Percentiles rank a stretch among this genome's conserved stretches.
phyloP scores from a whole-genome alignment of 768 basidiomycete genomes.

The Amanita inopinata region DNA sequence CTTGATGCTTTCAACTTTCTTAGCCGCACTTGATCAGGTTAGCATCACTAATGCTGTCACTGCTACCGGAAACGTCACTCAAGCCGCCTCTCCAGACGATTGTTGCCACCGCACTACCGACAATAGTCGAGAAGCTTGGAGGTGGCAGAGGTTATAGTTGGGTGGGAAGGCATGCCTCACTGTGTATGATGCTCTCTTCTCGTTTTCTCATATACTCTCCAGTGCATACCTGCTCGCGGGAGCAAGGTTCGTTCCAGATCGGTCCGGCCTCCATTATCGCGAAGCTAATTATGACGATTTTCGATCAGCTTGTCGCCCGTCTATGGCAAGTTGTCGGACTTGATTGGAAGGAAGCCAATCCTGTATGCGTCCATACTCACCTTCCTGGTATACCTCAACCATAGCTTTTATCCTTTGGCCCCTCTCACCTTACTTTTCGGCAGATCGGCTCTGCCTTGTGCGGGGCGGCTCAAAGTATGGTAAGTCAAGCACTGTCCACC shows the following conservation, averaged over 20 bases:
- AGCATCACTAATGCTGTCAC: slow-evolving; percentile 4
- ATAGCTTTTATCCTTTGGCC: not conserved
- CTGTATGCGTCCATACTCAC: slow-evolving; percentile 54
- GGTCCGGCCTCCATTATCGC: not conserved
- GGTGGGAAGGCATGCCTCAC: slow-evolving; percentile 50
- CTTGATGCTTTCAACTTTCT: slow-evolving; percentile 34
- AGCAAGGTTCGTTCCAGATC: slow-evolving; percentile 26
- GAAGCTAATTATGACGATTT: slow-evolving; percentile 5
- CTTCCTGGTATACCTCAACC: slow-evolving; percentile 48
- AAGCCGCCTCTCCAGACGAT: slow-evolving; percentile 43
- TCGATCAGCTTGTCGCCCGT: slow-evolving; percentile 46
- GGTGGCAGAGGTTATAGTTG: slow-evolving; percentile 60
- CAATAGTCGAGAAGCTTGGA: slow-evolving; percentile 56
- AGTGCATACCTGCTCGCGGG: slow-evolving; percentile 72
- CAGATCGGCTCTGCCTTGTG: slow-evolving; percentile 75
- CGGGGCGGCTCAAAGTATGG: slow-evolving; percentile 71
- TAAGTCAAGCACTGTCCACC: no score
- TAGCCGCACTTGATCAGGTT: slow-evolving; percentile 57
- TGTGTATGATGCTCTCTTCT: not conserved
- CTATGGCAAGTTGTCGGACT: slow-evolving; percentile 72
- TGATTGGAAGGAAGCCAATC: slow-evolving; percentile 51
- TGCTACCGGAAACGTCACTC: not conserved
- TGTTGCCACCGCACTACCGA: slow-evolving; percentile 69
- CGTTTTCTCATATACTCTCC: slow-evolving; percentile 7
- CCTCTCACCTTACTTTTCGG: not conserved